Conservation (phyloP, 1,139 yeast genomes). For the Pichia sp. region DNA sequence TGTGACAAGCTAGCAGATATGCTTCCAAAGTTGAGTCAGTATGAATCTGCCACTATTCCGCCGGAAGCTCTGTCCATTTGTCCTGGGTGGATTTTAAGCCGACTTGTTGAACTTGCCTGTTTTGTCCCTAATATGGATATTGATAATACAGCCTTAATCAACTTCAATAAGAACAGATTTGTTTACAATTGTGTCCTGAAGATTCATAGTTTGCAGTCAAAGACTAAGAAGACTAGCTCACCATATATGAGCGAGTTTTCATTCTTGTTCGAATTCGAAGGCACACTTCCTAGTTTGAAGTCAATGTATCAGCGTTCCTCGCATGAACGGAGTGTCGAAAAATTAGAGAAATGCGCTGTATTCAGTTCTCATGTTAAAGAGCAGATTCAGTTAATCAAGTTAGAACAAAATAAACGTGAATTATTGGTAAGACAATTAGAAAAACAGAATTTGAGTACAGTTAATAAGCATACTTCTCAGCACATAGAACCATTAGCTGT, state of each 20-base stretch:
- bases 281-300: conserved; percentile 21
- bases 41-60: conserved; percentile 7
- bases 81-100: conserved; percentile 70
- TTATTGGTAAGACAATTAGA: conserved; percentile 26
- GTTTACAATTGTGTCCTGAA: conserved; percentile 53
- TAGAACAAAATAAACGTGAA: conserved; percentile 38
- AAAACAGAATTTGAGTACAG: neutral
- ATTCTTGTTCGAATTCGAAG: conserved; percentile 29
- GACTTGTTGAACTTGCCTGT: conserved; percentile 60
- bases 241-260: conserved; percentile 24
- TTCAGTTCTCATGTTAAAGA: conserved; percentile 42
- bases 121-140: conserved; percentile 64
- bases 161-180: conserved; percentile 66
- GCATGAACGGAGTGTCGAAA: conserved; percentile 38
- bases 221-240: conserved; percentile 14
- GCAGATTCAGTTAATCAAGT: conserved; percentile 47
- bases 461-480: neutral
- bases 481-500: neutral
- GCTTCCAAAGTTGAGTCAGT: conserved; percentile 11
- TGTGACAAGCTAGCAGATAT: conserved; percentile 18
- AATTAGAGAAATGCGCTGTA: conserved; percentile 32
- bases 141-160: conserved; percentile 52
- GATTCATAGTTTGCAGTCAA: conserved; percentile 37
- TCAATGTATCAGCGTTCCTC: conserved; percentile 39
- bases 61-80: conserved; percentile 56